phyloP scores from a whole-genome alignment of 2,329 filamentous ascomycete species.

The Aspergillus arachidicola region DNA sequence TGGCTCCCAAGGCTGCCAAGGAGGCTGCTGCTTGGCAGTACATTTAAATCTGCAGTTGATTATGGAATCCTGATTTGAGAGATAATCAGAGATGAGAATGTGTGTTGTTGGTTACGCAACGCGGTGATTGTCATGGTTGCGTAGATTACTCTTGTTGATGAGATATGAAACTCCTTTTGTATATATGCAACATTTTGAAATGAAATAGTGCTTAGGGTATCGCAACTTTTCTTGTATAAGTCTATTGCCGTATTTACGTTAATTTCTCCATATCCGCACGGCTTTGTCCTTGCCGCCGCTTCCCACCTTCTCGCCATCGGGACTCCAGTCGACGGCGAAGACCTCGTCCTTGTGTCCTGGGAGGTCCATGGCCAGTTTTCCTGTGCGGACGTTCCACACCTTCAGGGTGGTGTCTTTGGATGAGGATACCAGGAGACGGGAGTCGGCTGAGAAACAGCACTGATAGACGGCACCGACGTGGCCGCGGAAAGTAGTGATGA shows the following conservation, averaged over 20 bases:
- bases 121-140: not conserved
- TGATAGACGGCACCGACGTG: constrained; percentile 93
- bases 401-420: constrained; percentile 94
- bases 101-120: not conserved
- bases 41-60: constrained; percentile 25
- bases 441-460: constrained; percentile 89
- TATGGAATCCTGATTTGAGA: not conserved
- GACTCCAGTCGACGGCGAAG: constrained; percentile 92
- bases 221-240: constrained; percentile 11
- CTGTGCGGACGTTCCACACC: constrained; percentile 87
- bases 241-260: constrained; percentile 19
- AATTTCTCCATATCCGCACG: constrained; percentile 67
- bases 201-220: constrained; percentile 21
- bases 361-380: constrained; percentile 79
- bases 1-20: constrained; percentile 32
- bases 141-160: not conserved
- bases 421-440: constrained; percentile 80
- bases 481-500: constrained; percentile 83
- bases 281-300: constrained; percentile 92
- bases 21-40: constrained; percentile 46
- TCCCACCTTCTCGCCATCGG: constrained; percentile 83
- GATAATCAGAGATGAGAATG: not conserved
- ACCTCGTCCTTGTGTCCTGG: constrained; percentile 92
- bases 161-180: constrained; percentile 1
- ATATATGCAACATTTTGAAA: not conserved